Base-by-base conservation (phyloP, 2,329 filamentous ascomycete species). In the Botryosphaeria dothidea region DNA sequence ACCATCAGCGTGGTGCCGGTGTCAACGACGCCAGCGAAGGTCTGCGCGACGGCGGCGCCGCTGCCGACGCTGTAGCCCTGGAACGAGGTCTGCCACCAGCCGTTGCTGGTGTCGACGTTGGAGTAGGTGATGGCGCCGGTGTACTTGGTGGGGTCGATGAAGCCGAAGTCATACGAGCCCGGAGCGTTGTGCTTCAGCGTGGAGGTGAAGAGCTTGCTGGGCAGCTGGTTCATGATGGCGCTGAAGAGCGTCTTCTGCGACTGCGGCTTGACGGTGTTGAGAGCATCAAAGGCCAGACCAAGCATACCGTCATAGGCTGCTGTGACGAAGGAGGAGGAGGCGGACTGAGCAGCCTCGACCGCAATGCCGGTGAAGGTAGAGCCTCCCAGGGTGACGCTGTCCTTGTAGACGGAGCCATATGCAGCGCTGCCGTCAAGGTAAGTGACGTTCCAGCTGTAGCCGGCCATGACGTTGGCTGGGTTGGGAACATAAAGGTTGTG, bases 1-100 rank as follows among this genome's bases (percentile, higher is more conserved):
- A 90, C 82, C 65, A 90, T 77, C 34, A 92, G 85, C 0, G 88
- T 88, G 64, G 89, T 91, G 62, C 89, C 90, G 1, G 89, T 91
- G 78, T 92, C 89, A 71, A 87, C 86, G 74, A 92, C 90, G 69
- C 82, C 84, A 45, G 73, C 69, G 75, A 87, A 82, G 66, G 77
- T 70, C 48, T 54, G 19, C 21, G 21, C 7, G n/a, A 56, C 48
- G 65, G 79, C 78, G 75, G 78, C 68, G 36, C 70, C 62, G 23
- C 71, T 72, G 62, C 86, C 88, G 62, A 89, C 71, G 51, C 78
- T 78, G 77, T 87, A 89, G 23, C 84, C 86, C 25, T 79, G 79
- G 13, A 85, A 78, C 19, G 78, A 83, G 74, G 91, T 85, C 66
- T 83, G 77, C 89, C 89, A 91, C 80, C 85, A 90, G 3, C 87